phyloP scores from a whole-genome alignment of 768 basidiomycete species.

The Boletus huronensis region DNA sequence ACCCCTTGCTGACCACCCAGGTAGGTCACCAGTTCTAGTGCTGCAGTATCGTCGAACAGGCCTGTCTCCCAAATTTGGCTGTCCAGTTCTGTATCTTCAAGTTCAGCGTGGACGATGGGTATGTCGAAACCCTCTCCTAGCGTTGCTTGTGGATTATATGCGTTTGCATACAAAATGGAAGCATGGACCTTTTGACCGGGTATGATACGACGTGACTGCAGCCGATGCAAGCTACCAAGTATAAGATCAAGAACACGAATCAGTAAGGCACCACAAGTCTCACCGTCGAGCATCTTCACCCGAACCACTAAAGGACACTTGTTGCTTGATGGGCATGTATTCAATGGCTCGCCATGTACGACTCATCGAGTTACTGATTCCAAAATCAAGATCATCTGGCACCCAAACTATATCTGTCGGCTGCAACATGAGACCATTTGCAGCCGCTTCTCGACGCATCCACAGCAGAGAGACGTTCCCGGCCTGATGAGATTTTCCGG shows the following conservation, averaged over 20 bases:
- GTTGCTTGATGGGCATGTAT: conserved; percentile 24
- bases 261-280: background rate
- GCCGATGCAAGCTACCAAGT: conserved; percentile 10
- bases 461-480: conserved; percentile 30
- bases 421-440: conserved; percentile 24
- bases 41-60: conserved; percentile 20
- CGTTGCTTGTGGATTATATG: conserved; percentile 18
- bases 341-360: conserved; percentile 14
- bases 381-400: conserved; percentile 25
- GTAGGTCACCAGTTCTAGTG: conserved; percentile 8
- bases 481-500: conserved; percentile 19
- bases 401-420: conserved; percentile 28
- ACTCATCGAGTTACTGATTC: conserved; percentile 21
- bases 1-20: conserved; percentile 13
- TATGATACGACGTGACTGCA: conserved; percentile 26
- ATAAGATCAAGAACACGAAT: background rate
- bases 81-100: conserved; percentile 5
- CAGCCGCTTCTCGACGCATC: conserved; percentile 33
- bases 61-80: conserved; percentile 18
- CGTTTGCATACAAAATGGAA: conserved; percentile 21
- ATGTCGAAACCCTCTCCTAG: conserved; percentile 26
- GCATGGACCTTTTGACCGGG: conserved; percentile 27
- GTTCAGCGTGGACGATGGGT: conserved; percentile 1
- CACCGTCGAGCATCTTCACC: conserved; percentile 18
- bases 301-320: conserved; percentile 19